Evolutionary conservation across 1,284 basidiomycete species (phyloP), one percentile per base, ranked within the genome.

Genomic region (Apiotrichum veenhuisii): DNA sequence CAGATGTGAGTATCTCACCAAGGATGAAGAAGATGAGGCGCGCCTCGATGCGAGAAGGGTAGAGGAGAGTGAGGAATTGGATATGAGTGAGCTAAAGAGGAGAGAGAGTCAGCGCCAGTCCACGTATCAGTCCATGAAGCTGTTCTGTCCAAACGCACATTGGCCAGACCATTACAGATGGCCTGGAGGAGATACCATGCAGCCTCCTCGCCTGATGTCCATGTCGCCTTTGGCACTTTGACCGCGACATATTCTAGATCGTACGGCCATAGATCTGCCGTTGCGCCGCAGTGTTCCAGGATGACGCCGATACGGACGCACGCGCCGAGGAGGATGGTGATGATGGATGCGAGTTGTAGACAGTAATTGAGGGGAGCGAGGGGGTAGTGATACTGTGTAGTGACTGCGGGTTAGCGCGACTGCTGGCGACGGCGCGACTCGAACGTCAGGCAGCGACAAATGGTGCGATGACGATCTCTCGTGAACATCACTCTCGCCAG

Each of bases 71-170:
- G 55, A 99, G 81, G 77, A 98, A 98, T 74, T 98, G 96, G 54
- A 99, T 97, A 77, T 98, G 94, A 0, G 95, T 96, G 58, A 92
- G 87, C 90, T 96, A n/a, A n/a, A n/a, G 71, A 7, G 30, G 96
- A 30, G 12, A 30, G 71, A 7, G n/a, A 5, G 34, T 54, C 47
- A 55, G 41, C 25, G 17, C 12, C 33, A 5, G 26, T n/a, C n/a
- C n/a, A n/a, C n/a, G n/a, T n/a, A n/a, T n/a, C n/a, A n/a, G n/a
- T n/a, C n/a, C n/a, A n/a, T n/a, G n/a, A n/a, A n/a, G n/a, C n/a
- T n/a, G n/a, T n/a, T n/a, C n/a, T n/a, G n/a, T n/a, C n/a, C n/a
- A n/a, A 17, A 40, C 83, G 56, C 58, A 89, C 91, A 81, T 95
- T 92, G 30, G 91, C 88, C 43, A 96, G 78, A 10, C 84, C 87